Percentiles rank a stretch among this genome's conserved stretches.
Conservation (phyloP, 108 stramenopile species). For the Cyclotella choctawhatcheeana region DNA sequence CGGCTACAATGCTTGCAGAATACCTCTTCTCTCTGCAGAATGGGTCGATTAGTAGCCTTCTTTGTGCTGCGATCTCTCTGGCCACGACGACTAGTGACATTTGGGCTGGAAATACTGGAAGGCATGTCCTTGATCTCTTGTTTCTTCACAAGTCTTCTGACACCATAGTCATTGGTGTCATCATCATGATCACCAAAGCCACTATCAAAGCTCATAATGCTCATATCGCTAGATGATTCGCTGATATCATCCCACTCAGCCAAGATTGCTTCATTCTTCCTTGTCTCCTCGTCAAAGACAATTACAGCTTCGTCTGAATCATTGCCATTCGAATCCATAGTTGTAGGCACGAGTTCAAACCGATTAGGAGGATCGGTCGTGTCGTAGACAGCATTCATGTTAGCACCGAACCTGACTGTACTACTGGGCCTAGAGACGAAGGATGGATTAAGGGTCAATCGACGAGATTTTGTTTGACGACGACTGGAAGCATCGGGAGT, state of each 20-base stretch:
- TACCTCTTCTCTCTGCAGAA: background rate
- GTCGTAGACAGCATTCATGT: background rate
- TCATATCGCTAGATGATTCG: background rate
- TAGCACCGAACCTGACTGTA: background rate
- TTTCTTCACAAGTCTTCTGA: background rate
- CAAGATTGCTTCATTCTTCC: slow-evolving; percentile 5
- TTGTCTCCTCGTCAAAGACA: slow-evolving; percentile 1
- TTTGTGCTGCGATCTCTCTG: background rate
- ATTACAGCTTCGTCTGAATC: background rate
- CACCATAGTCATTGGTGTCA: background rate
- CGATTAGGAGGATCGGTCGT: background rate
- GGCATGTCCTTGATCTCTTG: background rate
- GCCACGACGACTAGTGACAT: background rate
- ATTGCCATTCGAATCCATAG: background rate
- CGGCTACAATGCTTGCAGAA: slow-evolving; percentile 1
- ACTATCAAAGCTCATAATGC: background rate
- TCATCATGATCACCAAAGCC: background rate
- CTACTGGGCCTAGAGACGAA: background rate
- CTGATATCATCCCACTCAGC: slow-evolving; percentile 2
- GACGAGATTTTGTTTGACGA: slow-evolving; percentile 9
- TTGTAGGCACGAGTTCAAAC: background rate
- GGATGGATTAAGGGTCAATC: background rate
- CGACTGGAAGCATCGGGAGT: slow-evolving; percentile 4
- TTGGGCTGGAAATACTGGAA: background rate
- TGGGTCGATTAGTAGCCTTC: no score